Evolutionary conservation across 768 basidiomycete genomes (phyloP), one percentile per base, ranked within the genome.

Genomic region (Clitopilus hobsonii): DNA sequence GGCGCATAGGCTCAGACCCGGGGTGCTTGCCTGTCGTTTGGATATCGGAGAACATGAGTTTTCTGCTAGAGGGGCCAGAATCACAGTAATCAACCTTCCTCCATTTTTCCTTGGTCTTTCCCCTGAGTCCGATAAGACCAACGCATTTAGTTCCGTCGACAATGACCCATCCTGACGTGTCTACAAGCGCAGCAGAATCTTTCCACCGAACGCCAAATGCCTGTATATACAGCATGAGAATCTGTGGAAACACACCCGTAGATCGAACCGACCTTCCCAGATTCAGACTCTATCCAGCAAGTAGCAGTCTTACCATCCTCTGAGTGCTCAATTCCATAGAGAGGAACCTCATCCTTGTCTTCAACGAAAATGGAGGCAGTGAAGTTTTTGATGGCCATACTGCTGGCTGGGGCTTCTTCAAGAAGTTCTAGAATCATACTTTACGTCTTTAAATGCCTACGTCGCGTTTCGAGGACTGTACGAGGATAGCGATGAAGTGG

Each of bases 261-360:
- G 28, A n/a, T 41, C 2, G 20, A 38, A 38, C 56, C n/a, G 22
- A 64, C 66, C 55, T 67, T 67, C n/a, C 63, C 65, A 5, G 56
- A 53, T 26, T 67, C 63, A 0, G 66, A 67, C 6, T 58, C 52
- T 2, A 67, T 62, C 63, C 63, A 66, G 48, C 65, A 67, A 10
- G 60, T 63, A 2, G 57, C 61, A 0, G 56, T 28, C 25, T 48
- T 50, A 14, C 49, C 48, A 30, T 61, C 61, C 6, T 60, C 47
- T 1, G 54, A 61, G 23, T 57, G 47, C 32, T 63, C 57, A 16
- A 64, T 57, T 4, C 24, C 41, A 51, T 65, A 55, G 26, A 55
- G 55, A 2, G 54, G 6, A n/a, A 51, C 50, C 29, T 61, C 56
- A 7, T 6, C 29, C 20, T 38, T 38, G 1, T 52, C 63, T 0